A percentile compares a stretch with the other conserved stretches of the same genome.
These are phyloP conservation scores for Tilletia caries DNA, from an alignment of 1,284 basidiomycete species.

Conservation along the genomic window DNA sequence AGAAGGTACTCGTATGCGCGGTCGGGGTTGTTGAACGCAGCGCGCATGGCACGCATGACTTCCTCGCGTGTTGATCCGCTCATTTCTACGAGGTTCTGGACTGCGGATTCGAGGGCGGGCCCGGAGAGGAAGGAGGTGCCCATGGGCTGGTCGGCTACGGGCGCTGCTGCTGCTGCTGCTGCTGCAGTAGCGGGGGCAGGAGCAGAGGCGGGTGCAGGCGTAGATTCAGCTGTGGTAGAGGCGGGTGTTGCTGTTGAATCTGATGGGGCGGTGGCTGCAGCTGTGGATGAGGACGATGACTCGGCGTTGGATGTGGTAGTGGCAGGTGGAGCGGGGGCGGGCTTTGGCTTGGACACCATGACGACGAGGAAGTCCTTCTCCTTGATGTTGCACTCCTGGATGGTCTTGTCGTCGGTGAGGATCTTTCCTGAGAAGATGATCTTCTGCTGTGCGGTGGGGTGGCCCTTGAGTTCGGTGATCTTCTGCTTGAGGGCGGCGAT, in stretches of 20 bases:
- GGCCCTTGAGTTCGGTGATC: slow-evolving; percentile 74
- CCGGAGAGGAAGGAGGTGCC: slow-evolving; percentile 26
- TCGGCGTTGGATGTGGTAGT: background rate
- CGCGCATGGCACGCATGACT: slow-evolving; percentile 79
- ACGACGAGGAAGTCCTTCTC: slow-evolving; percentile 98
- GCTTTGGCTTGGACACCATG: slow-evolving; percentile 87
- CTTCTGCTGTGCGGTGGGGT: slow-evolving; percentile 75
- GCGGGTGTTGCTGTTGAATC: slow-evolving; percentile 52
- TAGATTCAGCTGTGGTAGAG: slow-evolving; percentile 36
- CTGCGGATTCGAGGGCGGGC: slow-evolving; percentile 42
- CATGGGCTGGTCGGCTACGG: slow-evolving; percentile 30
- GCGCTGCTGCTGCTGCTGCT: slow-evolving; percentile 52
- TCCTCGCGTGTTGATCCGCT: slow-evolving; percentile 77
- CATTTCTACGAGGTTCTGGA: slow-evolving; percentile 69
- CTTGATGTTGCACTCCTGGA: slow-evolving; percentile 86
- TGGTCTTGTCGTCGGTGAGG: slow-evolving; percentile 78
- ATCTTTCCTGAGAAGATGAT: slow-evolving; percentile 97
- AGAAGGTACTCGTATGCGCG: slow-evolving; percentile 96
- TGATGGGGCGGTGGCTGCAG: slow-evolving; percentile 53
- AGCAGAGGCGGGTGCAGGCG: slow-evolving; percentile 34
- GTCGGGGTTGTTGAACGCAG: slow-evolving; percentile 97
- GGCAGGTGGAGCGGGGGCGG: background rate
- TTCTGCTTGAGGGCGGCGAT: slow-evolving; percentile 77
- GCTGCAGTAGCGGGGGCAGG: slow-evolving; percentile 51
- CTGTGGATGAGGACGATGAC: slow-evolving; percentile 23